Conservation (phyloP, 805 yeast genomes). For the Pichia kluyveri region DNA sequence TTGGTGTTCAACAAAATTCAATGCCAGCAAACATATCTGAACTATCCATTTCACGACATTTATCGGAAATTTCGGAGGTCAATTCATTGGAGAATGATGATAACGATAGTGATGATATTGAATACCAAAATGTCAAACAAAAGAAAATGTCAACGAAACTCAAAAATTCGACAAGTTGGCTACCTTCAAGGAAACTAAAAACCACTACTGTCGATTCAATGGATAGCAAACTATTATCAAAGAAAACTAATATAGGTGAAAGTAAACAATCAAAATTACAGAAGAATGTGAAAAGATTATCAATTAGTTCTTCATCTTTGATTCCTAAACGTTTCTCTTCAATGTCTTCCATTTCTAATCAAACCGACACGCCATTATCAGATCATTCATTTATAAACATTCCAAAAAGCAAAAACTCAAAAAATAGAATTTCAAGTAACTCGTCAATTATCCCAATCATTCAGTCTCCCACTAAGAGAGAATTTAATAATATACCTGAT, state of each 20-base stretch:
- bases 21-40: not conserved
- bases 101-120: not conserved
- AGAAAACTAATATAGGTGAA: not conserved
- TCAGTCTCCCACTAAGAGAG: not conserved
- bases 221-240: no score
- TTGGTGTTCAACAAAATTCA: not conserved
- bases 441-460: not conserved
- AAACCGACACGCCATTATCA: not conserved
- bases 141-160: not conserved
- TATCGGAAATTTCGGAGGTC: not conserved
- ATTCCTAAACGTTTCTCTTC: constrained; percentile 3
- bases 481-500: not conserved
- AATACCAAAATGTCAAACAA: not conserved
- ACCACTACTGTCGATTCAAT: no score
- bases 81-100: not conserved
- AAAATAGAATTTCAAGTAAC: no score
- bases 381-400: not conserved
- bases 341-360: not conserved
- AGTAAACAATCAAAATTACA: not conserved
- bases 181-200: constrained; percentile 3
- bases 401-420: not conserved
- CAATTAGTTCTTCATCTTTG: constrained; percentile 1
- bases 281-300: not conserved
- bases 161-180: constrained; percentile 3
- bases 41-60: not conserved